These are phyloP conservation scores for Lentinula boryana DNA, from an alignment of 768 basidiomycete species.

Conservation along the genomic window DNA sequence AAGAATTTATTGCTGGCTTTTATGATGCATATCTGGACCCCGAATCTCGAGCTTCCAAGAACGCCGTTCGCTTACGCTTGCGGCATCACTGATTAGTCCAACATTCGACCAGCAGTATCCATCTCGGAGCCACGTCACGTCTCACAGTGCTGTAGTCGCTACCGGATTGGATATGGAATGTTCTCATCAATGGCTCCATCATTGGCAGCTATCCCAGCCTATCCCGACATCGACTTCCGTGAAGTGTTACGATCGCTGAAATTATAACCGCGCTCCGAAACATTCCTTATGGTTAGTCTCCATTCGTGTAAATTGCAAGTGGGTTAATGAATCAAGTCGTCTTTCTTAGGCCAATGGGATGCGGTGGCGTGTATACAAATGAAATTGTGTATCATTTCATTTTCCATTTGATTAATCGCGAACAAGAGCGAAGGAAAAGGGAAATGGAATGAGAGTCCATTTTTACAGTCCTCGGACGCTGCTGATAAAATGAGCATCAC, in stretches of 20 bases:
- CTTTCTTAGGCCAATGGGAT: neutral
- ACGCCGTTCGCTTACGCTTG: conserved; percentile 73
- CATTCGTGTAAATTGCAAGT: neutral
- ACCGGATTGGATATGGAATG: neutral
- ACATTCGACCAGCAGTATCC: neutral
- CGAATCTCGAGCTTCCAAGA: conserved; percentile 67
- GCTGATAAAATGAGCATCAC: no score
- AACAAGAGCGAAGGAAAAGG: no score
- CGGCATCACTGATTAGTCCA: conserved; percentile 32
- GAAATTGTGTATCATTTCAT: neutral
- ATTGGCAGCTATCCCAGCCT: neutral
- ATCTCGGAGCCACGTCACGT: neutral
- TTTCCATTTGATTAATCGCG: neutral
- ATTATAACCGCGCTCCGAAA: neutral
- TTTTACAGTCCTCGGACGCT: no score
- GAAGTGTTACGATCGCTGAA: neutral
- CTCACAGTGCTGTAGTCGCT: neutral
- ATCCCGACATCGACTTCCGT: no score
- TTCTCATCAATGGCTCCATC: neutral
- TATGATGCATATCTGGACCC: conserved; percentile 75
- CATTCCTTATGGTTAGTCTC: neutral
- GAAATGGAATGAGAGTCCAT: no score
- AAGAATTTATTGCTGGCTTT: conserved; percentile 78
- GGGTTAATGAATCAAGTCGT: neutral
- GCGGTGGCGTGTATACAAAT: neutral